Evolutionary conservation across 2,329 filamentous ascomycete genomes (phyloP), one percentile per base, ranked within the genome.

Genomic region (Colletotrichum orbiculare): DNA sequence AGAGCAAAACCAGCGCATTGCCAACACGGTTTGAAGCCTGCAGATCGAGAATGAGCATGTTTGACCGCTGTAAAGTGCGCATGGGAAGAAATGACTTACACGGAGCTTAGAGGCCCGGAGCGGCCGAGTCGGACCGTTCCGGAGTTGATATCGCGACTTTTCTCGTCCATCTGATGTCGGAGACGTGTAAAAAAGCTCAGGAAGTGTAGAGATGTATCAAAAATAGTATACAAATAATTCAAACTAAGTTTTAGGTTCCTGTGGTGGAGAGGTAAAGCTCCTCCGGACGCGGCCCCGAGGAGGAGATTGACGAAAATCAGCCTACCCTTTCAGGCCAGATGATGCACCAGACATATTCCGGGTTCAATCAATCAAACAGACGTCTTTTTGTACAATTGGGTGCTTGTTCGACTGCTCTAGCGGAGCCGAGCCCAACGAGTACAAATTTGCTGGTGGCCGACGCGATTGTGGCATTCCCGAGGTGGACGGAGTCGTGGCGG

Each of bases 371-470:
- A 17, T 37, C 48, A 60, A 66, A 64, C 3, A 15, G 41, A 10
- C n/a, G 49, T 60, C 11, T 49, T 41, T 41, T 6, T 4, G 33
- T 17, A 7, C 45, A 65, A 58, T 78, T 73, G 62, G 69, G 73
- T 73, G 74, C 75, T 78, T 73, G 55, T 70, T 73, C 48, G 78
- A 80, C 76, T 79, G 80, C 76, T 68, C 78, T 67, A 61, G 47
- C 54, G 60, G 53, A 46, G 76, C 76, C 79, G 88, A 87, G 78
- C 80, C 81, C 72, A 89, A 89, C 72, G 84, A 92, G 89, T 86
- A 86, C 83, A 89, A 88, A 82, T 85, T 91, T 77, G 81, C 78
- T 73, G 77, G 76, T 75, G 71, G 79, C 79, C 76, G 75, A 71
- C 73, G 70, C 72, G 70, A 72, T 73, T 71, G 68, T 69, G 68